Evolutionary conservation across 345 rosid species (phyloP).

Genomic region (Excoecaria cochinchinensis): DNA sequence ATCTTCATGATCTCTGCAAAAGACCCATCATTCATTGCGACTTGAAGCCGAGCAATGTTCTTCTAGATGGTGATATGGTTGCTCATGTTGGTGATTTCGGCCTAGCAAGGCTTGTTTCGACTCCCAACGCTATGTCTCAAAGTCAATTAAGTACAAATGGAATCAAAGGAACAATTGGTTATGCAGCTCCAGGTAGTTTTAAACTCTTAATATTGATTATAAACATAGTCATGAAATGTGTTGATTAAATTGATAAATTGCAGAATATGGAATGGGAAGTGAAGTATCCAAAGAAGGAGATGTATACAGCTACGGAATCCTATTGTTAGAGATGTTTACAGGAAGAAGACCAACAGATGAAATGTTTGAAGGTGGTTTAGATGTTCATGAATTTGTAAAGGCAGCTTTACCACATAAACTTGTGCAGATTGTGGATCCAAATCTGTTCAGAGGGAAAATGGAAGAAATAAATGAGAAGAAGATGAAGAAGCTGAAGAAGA

Average conservation of each 20-base stretch:
- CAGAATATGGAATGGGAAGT: conserved; percentile 18
- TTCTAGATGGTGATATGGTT: conserved; percentile 15
- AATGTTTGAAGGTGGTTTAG: too few relatives aligned
- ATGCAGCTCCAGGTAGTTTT: conserved; percentile 21
- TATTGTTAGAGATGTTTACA: neutral
- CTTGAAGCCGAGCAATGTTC: conserved; percentile 22
- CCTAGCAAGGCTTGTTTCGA: conserved; percentile 5
- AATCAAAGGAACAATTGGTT: conserved; percentile 24
- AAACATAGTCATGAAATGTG: too few relatives aligned
- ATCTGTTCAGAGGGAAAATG: too few relatives aligned
- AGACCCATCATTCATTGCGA: conserved; percentile 14
- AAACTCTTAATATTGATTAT: too few relatives aligned
- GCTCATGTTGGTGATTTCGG: conserved; percentile 21
- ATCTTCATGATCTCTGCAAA: conserved; percentile 22
- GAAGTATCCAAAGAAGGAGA: conserved; percentile 9
- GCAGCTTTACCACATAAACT: too few relatives aligned
- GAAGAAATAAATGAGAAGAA: too few relatives aligned
- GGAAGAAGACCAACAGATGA: too few relatives aligned
- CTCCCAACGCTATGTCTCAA: neutral
- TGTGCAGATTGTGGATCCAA: too few relatives aligned
- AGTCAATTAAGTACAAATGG: neutral
- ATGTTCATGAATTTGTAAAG: too few relatives aligned
- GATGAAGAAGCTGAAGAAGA: too few relatives aligned
- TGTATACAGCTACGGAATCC: conserved; percentile 18
- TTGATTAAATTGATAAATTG: neutral